Evolutionary conservation across 192 early-diverging fungal genomes (phyloP).

Genomic region (Endogone sp.): DNA sequence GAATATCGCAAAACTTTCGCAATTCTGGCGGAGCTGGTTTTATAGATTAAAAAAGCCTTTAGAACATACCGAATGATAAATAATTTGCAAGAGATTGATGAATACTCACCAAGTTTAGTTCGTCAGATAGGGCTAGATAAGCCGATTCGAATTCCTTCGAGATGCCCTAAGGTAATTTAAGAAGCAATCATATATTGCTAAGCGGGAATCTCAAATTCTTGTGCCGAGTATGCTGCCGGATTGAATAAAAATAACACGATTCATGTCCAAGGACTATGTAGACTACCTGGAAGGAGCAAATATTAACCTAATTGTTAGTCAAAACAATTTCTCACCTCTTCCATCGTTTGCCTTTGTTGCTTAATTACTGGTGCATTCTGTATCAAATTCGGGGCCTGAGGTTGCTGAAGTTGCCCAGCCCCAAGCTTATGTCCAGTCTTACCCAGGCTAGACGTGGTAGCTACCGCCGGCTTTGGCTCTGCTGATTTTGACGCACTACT

Average conservation of each 20-base stretch:
- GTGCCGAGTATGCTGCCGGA: neutral
- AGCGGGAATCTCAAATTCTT: neutral
- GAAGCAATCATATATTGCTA: neutral
- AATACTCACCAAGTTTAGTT: slow-evolving; percentile 7
- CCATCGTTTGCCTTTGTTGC: neutral
- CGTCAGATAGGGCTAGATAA: slow-evolving; percentile 2
- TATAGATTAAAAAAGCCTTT: no score
- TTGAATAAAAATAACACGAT: no score
- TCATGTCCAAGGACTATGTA: no score
- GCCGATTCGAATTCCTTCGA: slow-evolving; percentile 14
- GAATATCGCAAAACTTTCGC: neutral
- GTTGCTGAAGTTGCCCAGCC: neutral
- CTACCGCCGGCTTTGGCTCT: no score
- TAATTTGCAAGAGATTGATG: no score
- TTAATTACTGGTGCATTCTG: neutral
- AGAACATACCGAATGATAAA: no score
- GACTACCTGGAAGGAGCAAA: no score
- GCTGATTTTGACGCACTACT: no score
- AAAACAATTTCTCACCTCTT: neutral
- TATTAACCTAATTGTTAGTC: neutral
- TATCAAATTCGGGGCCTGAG: neutral
- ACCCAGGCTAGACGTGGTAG: neutral
- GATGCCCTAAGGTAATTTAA: slow-evolving; percentile 3
- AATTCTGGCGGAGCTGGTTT: slow-evolving; percentile 2
- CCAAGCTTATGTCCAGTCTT: neutral